phyloP scores from a whole-genome alignment of 1,284 basidiomycete genomes.

The Heterobasidion occidentale region DNA sequence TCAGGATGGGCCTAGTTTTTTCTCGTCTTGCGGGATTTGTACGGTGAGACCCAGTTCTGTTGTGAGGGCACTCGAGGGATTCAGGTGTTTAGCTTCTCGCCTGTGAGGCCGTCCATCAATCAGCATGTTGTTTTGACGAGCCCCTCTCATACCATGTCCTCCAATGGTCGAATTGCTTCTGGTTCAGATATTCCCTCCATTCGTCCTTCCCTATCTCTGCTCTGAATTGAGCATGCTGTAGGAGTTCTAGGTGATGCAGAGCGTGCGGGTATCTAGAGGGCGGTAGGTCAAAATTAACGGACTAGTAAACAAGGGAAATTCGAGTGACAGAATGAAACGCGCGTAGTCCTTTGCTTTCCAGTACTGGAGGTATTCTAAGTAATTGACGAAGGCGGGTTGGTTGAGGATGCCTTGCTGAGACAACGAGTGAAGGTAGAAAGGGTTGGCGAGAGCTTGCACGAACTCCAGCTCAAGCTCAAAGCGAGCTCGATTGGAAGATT shows the following conservation, averaged over 20 bases:
- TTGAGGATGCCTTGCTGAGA: conserved; percentile 81
- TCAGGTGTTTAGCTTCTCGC: neutral
- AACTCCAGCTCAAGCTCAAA: conserved; percentile 94
- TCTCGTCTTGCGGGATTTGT: neutral
- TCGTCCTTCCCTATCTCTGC: conserved; percentile 74
- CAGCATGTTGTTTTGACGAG: neutral
- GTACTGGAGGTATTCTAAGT: conserved; percentile 79
- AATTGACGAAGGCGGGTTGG: conserved; percentile 82
- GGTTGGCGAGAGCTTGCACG: conserved; percentile 92
- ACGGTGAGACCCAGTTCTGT: neutral
- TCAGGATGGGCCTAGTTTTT: neutral
- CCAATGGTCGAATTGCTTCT: conserved; percentile 84
- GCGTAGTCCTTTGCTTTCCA: conserved; percentile 89
- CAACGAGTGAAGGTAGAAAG: conserved; percentile 84
- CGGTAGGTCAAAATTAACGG: neutral
- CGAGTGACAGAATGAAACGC: conserved; percentile 76
- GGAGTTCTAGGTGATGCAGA: conserved; percentile 73
- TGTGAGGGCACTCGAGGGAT: neutral
- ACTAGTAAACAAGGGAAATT: neutral
- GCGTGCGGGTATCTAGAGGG: conserved; percentile 70
- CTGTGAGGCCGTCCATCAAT: neutral
- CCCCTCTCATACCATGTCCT: conserved; percentile 51
- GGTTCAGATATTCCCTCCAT: conserved; percentile 67
- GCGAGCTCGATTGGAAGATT: conserved; percentile 67
- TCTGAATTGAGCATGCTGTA: conserved; percentile 69